Base-by-base conservation (phyloP, 2,329 filamentous ascomycete genomes). In the Talaromyces sp. region DNA sequence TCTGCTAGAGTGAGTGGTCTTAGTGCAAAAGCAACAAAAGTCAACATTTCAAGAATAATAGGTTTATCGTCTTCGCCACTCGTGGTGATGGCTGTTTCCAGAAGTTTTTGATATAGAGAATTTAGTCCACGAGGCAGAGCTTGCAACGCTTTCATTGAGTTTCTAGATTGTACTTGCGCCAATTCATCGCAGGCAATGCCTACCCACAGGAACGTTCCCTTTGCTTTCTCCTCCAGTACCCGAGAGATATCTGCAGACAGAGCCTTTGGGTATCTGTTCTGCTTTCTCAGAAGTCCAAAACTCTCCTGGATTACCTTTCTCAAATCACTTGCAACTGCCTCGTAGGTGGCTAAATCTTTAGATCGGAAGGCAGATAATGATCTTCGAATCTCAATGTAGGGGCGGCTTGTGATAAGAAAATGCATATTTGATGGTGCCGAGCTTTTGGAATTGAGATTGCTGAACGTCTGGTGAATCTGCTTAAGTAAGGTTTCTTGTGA, bases 181-280 rank as follows among this genome's bases (percentile, higher is more conserved):
- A 70, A 57, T 62, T 68, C 60, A 10, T 35, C 22, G 54, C 62
- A 69, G 2, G 63, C 67, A 48, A 70, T 68, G 7, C 66, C 67
- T 1, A 68, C 63, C 68, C 66, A 69, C 27, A 69, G 39, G 27
- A 69, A 70, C 4, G 66, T 70, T 14, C 68, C 67, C 19, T 66
- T 66, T n/a, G 67, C 66, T 45, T 68, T 70, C 9, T 69, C 60
- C 19, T 66, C 24, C 3, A 70, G 62, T 1, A 68, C 65, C 5
- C 19, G 22, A 2, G 60, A 35, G 8, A 60, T 13, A 11, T 47
- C 24, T 13, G 13, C 14, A 22, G 10, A 3, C 11, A 50, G 2
- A 11, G 31, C 8, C 35, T 60, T 13, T 37, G 22, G 14, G 39
- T 60, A 48, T 48, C 16, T 19, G 31, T 35, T 35, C 14, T 31